Evolutionary conservation across 495 filamentous ascomycete genomes (phyloP), one percentile per base, ranked within the genome.

Genomic region (Trichoderma orchidacearum): DNA sequence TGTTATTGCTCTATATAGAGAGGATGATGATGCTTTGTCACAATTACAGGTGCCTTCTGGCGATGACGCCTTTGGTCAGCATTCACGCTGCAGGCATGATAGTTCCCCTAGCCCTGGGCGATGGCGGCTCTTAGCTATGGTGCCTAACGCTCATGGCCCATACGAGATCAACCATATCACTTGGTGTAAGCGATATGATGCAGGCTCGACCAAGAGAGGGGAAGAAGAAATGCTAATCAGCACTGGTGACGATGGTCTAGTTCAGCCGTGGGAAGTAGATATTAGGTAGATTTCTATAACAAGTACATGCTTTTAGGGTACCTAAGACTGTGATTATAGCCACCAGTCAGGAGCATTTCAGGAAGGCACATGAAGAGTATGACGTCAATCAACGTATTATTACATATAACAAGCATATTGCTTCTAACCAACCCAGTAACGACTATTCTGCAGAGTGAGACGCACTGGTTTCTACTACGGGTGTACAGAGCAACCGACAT

Each of bases 141-240:
- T 87, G 1, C 74, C 82, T 30, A 81, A 78, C 9, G 88, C 86
- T 5, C 93, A 98, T 67, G 90, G 85, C 0, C 86, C 93, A 5
- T 96, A 89, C 65, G 93, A 98, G 68, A 75, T 97, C 60, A 98
- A 98, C 59, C 87, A 95, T 66, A 80, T 90, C 30, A 80, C 80
- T 7, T 97, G 93, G 92, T 83, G 82, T 52, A 77, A 73, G 62
- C 64, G 82, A 35, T 84, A 73, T 61, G 82, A 85, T 59, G 56
- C 67, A 3, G 76, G 67, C 6, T 71, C 78, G 3, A 72, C 74
- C 38, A 67, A 65, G 51, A 72, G 62, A 54, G 67, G 69, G 6
- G 74, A 75, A 6, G 84, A 91, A 60, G 89, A 93, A 68, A 80
- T 91, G 60, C 68, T 94, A 52, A 73, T 92, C 12, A 85, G 84